Evolutionary conservation across 2,329 filamentous ascomycete species (phyloP).

Genomic region (Trichoderma semiorbis): DNA sequence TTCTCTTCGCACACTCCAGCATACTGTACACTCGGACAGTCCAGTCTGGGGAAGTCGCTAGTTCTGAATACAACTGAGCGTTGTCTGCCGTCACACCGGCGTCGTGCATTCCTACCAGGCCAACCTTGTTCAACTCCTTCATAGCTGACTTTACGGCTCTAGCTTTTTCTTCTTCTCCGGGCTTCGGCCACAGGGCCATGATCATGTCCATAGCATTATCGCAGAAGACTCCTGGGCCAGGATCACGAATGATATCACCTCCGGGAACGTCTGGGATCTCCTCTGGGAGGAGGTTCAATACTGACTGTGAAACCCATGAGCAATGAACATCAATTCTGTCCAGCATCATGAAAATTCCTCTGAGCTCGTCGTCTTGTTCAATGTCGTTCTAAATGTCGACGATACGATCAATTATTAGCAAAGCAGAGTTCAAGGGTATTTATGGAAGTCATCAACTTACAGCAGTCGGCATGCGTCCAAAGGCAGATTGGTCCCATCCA

Average conservation of each 20-base stretch:
- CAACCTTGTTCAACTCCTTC: slow-evolving; percentile 58
- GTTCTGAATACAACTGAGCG: slow-evolving; percentile 50
- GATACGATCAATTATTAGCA: background rate
- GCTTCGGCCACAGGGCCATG: slow-evolving; percentile 54
- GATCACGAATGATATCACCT: slow-evolving; percentile 59
- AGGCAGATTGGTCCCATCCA: slow-evolving; percentile 67
- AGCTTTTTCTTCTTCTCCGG: slow-evolving; percentile 49
- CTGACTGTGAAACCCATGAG: slow-evolving; percentile 63
- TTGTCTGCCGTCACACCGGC: slow-evolving; percentile 58
- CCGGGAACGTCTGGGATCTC: slow-evolving; percentile 55
- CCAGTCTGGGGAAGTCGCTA: slow-evolving; percentile 51
- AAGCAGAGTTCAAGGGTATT: background rate
- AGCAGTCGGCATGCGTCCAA: slow-evolving; percentile 63
- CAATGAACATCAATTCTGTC: slow-evolving; percentile 69
- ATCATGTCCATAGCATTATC: slow-evolving; percentile 69
- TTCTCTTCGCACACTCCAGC: slow-evolving; percentile 62
- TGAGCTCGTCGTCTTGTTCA: slow-evolving; percentile 48
- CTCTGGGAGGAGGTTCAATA: slow-evolving; percentile 57
- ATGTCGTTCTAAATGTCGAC: slow-evolving; percentile 46
- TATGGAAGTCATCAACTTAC: slow-evolving; percentile 37
- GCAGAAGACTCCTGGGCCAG: slow-evolving; percentile 66
- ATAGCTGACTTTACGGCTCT: slow-evolving; percentile 58
- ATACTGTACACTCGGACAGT: slow-evolving; percentile 65
- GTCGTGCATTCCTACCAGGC: slow-evolving; percentile 67
- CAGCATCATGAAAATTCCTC: slow-evolving; percentile 62